Conservation (phyloP, 495 filamentous ascomycete species). For the Glarea lozoyensis region DNA sequence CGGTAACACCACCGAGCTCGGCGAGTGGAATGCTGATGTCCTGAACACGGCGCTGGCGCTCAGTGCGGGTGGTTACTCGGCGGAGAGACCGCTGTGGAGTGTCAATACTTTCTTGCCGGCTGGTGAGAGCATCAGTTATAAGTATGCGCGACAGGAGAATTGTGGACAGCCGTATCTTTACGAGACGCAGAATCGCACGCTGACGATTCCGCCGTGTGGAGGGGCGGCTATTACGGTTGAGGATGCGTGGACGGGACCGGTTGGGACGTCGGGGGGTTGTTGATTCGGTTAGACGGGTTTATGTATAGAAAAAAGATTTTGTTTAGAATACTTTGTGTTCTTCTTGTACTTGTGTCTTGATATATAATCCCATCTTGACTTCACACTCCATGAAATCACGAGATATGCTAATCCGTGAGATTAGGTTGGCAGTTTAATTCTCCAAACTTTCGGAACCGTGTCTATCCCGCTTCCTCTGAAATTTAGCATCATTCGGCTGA, state of each 20-base stretch:
- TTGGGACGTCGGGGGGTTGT: conserved; percentile 15
- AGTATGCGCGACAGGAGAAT: conserved; percentile 31
- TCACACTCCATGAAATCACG: too few relatives aligned
- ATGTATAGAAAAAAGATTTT: too few relatives aligned
- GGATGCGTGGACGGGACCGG: conserved; percentile 28
- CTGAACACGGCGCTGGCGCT: conserved; percentile 17
- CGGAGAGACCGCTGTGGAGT: conserved; percentile 26
- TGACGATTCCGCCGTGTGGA: conserved; percentile 27
- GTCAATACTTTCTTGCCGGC: conserved; percentile 20
- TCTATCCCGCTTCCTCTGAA: too few relatives aligned
- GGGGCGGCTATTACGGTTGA: conserved; percentile 20
- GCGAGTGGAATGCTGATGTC: conserved; percentile 23
- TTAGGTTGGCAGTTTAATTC: too few relatives aligned
- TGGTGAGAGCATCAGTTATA: conserved; percentile 25
- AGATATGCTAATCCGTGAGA: too few relatives aligned
- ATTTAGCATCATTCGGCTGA: too few relatives aligned
- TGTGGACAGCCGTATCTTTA: conserved; percentile 29
- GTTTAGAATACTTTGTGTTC: too few relatives aligned
- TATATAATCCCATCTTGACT: too few relatives aligned
- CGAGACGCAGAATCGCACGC: conserved; percentile 26
- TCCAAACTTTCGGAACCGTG: too few relatives aligned
- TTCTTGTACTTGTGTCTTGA: too few relatives aligned
- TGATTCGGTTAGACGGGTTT: too few relatives aligned
- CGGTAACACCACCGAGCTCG: conserved; percentile 24
- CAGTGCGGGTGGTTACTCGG: conserved; percentile 18